Evolutionary conservation across 2,329 filamentous ascomycete species (phyloP), one percentile per base, ranked within the genome.

Genomic region (Aspergillus sp.): DNA sequence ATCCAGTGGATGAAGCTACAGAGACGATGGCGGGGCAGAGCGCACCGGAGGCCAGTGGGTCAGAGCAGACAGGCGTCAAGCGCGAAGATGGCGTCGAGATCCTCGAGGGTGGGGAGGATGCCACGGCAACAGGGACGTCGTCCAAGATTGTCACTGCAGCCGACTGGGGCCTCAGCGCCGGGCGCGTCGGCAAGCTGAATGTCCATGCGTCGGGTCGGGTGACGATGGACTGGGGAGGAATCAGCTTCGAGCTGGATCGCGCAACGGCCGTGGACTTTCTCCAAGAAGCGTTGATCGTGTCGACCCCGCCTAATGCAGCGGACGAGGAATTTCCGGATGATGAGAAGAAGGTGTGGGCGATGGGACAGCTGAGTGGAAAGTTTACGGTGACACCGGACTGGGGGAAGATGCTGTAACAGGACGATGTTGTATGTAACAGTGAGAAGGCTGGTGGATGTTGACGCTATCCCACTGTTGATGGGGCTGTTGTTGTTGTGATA

Each of bases 321-420:
- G 63, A 65, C 23, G 69, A 61, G 47, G 70, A 68, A 23, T 54
- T 64, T 8, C 60, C 62, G 4, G 70, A 73, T 19, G 72, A 72
- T 17, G 72, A 78, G 17, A 74, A 78, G 47, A 77, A 78, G 58
- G 80, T 82, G 39, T 82, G 82, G 73, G 82, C 82, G 2, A 83
- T 88, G 77, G 86, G 86, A 8, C 82, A 86, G 67, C 78, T 88
- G n/a, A 84, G 83, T 71, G 84, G 84, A 57, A 88, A 87, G 73
- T 87, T 88, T 69, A 84, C 88, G 2, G 82, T 88, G 36, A 83
- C 80, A 54, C 86, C 86, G 13, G 81, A 88, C 69, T 88, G 85
- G 83, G 78, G 79, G 50, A 78, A 81, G 66, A 81, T 87, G 56
- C 64, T 78, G 54, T 77, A 61, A 71, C 10, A 15, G 32, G 11